Percentiles rank a stretch among this genome's conserved stretches.
Conservation (phyloP, 805 yeast genomes). For the Wickerhamiella alocasiicola region DNA sequence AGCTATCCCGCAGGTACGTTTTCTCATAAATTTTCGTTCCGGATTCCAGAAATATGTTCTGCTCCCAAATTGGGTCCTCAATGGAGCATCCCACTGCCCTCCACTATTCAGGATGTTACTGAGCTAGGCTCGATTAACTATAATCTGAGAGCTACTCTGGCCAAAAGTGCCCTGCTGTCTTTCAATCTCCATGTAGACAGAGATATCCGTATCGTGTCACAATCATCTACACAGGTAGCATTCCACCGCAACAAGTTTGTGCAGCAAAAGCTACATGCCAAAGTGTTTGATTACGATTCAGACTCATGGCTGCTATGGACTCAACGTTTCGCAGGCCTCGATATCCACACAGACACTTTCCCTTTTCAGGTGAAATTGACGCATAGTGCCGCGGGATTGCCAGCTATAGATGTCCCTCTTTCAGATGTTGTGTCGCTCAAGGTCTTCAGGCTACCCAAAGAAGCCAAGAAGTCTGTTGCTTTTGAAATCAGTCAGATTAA, state of each 20-base stretch:
- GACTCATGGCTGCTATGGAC: conserved; percentile 4
- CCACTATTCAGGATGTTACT: neutral
- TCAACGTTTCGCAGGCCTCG: conserved; percentile 1
- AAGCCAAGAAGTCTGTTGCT: neutral
- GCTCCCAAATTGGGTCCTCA: neutral
- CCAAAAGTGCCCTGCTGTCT: neutral
- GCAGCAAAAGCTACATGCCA: conserved; percentile 1
- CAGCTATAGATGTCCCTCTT: conserved; percentile 4
- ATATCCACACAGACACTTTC: neutral
- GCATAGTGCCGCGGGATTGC: conserved; percentile 4
- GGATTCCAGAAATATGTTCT: neutral
- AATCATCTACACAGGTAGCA: neutral
- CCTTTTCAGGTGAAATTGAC: neutral
- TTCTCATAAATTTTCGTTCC: neutral
- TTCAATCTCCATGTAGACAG: neutral
- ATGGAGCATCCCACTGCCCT: conserved; percentile 1
- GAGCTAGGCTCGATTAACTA: neutral
- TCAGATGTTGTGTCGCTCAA: neutral
- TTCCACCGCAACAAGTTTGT: neutral
- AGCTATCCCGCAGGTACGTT: neutral
- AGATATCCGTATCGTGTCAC: neutral
- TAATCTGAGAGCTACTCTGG: neutral
- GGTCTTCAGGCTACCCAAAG: neutral
- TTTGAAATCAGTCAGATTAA: neutral
- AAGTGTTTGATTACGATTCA: conserved; percentile 3